Evolutionary conservation across 495 filamentous ascomycete genomes (phyloP).

Genomic region (Daldinia concentrica): DNA sequence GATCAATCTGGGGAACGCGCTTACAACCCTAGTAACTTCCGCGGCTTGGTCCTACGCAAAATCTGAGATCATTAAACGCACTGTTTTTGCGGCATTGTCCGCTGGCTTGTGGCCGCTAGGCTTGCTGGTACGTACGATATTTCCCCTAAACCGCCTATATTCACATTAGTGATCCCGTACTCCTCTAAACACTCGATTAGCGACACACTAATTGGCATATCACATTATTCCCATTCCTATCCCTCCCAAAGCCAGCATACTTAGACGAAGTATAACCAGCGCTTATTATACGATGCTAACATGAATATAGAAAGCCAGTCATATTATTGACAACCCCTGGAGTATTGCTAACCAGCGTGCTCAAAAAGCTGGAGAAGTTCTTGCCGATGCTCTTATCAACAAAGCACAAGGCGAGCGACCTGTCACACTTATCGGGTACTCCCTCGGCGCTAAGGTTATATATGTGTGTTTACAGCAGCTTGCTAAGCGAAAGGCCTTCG

Average conservation of each 20-base stretch:
- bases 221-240: background rate
- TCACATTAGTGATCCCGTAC: too few relatives aligned
- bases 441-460: constrained; percentile 88
- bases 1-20: constrained; percentile 78
- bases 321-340: constrained; percentile 92
- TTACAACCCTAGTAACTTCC: constrained; percentile 78
- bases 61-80: constrained; percentile 73
- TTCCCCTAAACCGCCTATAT: background rate
- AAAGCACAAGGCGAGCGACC: constrained; percentile 91
- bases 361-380: constrained; percentile 86
- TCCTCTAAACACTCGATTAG: too few relatives aligned
- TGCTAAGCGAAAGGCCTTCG: constrained; percentile 81
- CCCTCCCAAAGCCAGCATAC: too few relatives aligned
- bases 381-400: constrained; percentile 90
- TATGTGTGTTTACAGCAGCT: constrained; percentile 81
- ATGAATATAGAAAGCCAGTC: constrained; percentile 79
- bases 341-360: constrained; percentile 80
- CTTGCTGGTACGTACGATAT: constrained; percentile 60
- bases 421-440: constrained; percentile 89
- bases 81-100: constrained; percentile 75
- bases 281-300: constrained; percentile 57
- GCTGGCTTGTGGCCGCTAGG: constrained; percentile 79
- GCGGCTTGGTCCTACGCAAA: constrained; percentile 85
- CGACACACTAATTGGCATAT: background rate
- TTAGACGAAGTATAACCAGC: too few relatives aligned